Evolutionary conservation across 2,329 filamentous ascomycete genomes (phyloP).

Genomic region (Aspergillus alliaceus): DNA sequence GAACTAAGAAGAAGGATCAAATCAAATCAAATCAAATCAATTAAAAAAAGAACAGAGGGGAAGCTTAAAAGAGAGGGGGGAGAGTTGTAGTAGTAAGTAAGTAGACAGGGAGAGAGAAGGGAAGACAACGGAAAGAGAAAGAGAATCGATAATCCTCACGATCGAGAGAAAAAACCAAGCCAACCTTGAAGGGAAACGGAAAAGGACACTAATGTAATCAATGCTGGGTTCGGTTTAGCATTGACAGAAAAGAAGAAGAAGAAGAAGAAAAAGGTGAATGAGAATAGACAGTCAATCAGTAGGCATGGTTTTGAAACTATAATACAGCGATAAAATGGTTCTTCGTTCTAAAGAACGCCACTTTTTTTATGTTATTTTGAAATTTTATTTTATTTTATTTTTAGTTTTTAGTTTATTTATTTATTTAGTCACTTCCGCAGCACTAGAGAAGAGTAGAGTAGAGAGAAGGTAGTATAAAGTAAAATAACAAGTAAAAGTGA

Average conservation of each 20-base stretch:
- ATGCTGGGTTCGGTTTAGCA: conserved; percentile 4
- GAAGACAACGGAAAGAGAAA: conserved; percentile 8
- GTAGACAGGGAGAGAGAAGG: not conserved
- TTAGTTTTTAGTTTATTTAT: not conserved
- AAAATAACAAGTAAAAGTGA: conserved; percentile 12
- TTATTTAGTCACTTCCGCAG: not conserved
- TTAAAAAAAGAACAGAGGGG: too few relatives aligned
- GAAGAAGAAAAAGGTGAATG: not conserved
- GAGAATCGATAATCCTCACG: too few relatives aligned
- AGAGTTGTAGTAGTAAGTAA: too few relatives aligned
- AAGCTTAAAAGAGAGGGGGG: too few relatives aligned
- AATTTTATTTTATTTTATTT: too few relatives aligned
- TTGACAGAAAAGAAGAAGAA: not conserved
- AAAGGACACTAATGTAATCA: conserved; percentile 16
- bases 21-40: too few relatives aligned
- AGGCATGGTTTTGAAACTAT: too few relatives aligned
- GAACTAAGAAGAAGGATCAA: too few relatives aligned
- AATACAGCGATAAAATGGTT: not conserved
- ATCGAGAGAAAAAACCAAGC: conserved; percentile 9
- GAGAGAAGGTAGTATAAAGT: not conserved
- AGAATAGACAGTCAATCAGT: too few relatives aligned
- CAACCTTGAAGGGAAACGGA: conserved; percentile 13
- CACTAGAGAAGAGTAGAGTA: not conserved
- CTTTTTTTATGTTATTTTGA: too few relatives aligned
- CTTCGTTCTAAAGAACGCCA: not conserved